Conservation (phyloP, 2,329 filamentous ascomycete species). For the Cladophialophora chaetospira region DNA sequence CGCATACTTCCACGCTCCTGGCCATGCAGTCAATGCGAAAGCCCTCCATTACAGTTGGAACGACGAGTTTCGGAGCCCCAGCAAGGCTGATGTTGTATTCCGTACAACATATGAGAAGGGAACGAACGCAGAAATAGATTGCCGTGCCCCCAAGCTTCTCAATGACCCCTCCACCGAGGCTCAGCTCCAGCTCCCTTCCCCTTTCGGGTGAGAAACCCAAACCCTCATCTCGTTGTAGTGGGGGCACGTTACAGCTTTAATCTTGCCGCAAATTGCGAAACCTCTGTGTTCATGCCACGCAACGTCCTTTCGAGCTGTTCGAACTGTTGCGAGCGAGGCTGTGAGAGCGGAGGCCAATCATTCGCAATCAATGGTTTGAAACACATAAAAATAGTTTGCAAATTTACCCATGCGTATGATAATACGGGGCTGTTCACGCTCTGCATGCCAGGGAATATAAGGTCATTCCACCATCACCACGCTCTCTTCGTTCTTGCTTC, state of each 20-base stretch:
- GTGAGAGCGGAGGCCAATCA: too few species aligned
- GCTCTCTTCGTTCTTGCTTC: neutral
- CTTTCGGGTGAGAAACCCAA: neutral
- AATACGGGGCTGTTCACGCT: neutral
- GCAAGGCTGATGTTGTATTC: too few species aligned
- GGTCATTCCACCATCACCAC: neutral
- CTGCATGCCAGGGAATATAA: conserved; percentile 6
- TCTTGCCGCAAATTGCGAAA: conserved; percentile 3
- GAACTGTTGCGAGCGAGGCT: too few species aligned
- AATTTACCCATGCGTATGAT: conserved; percentile 5
- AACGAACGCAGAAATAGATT: neutral
- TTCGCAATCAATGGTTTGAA: neutral
- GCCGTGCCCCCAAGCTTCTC: neutral
- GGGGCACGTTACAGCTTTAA: neutral
- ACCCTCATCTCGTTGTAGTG: neutral
- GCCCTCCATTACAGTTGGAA: too few species aligned
- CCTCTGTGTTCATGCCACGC: neutral
- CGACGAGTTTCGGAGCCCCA: too few species aligned
- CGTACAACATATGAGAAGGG: too few species aligned
- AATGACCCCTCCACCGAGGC: neutral
- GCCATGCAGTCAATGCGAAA: too few species aligned
- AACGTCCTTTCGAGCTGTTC: too few species aligned
- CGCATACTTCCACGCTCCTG: too few species aligned
- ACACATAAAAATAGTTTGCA: neutral
- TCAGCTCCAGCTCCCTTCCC: neutral